Evolutionary conservation across 306 rosid species (phyloP).

Genomic region (Vicia faba): DNA sequence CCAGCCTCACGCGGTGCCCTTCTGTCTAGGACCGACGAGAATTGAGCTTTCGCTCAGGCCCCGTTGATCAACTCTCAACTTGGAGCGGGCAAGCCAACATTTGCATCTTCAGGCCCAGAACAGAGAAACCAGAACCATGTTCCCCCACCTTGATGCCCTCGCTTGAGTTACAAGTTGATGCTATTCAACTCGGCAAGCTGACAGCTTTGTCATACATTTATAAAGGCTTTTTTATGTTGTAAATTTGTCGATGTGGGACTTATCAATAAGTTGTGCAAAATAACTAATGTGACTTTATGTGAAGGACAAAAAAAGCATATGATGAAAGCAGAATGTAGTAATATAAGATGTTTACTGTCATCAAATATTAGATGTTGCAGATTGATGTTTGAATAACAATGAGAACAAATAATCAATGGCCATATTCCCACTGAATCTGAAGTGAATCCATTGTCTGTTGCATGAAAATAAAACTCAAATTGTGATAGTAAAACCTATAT

Average conservation of each 20-base stretch:
- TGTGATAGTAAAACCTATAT: too few relatives aligned
- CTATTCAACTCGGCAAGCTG: conserved; percentile 2
- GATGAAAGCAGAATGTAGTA: too few relatives aligned
- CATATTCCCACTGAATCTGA: too few relatives aligned
- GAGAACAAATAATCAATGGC: too few relatives aligned
- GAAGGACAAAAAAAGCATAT: too few relatives aligned
- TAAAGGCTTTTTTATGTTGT: neutral
- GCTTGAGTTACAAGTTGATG: neutral
- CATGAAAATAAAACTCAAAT: too few relatives aligned
- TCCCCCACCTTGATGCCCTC: neutral
- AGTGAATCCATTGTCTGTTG: too few relatives aligned
- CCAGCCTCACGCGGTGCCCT: conserved; percentile 21
- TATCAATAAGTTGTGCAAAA: too few relatives aligned
- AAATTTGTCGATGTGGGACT: neutral
- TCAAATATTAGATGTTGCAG: too few relatives aligned
- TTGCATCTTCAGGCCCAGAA: neutral
- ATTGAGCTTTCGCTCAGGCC: neutral
- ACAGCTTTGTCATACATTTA: neutral
- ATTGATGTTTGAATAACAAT: too few relatives aligned
- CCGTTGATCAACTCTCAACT: neutral
- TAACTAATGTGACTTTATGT: too few relatives aligned
- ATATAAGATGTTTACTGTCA: too few relatives aligned
- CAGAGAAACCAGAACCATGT: neutral
- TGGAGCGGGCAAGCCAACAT: neutral
- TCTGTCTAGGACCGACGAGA: neutral